phyloP scores from a whole-genome alignment of 139 green algal genomes.

The Chlorella sp. region DNA sequence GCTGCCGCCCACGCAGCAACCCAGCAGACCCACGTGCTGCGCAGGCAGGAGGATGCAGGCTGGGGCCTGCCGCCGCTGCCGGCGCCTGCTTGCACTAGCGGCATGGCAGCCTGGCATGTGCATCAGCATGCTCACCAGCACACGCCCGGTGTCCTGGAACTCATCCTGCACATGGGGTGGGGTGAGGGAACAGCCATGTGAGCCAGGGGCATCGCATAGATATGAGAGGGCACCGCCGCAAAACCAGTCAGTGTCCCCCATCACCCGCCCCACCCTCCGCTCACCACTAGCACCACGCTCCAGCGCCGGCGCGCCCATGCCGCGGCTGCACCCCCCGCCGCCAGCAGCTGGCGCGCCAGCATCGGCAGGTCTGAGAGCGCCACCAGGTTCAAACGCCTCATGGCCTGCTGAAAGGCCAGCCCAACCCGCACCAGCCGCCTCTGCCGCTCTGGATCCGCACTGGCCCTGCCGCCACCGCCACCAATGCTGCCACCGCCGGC shows the following conservation, averaged over 20 bases:
- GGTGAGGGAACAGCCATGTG: not conserved
- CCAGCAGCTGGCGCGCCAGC: slow-evolving; percentile 11
- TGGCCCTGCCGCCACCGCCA: not conserved
- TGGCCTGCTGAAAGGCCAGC: not conserved
- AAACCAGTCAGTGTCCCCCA: not conserved
- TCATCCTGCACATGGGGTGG: not conserved
- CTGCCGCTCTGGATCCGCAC: not conserved
- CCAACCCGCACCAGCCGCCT: not conserved
- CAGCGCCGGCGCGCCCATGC: not conserved
- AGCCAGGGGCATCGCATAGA: not conserved
- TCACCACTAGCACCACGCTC: not conserved
- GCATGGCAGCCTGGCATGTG: not conserved
- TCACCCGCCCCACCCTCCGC: not conserved
- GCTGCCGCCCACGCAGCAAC: too few species aligned
- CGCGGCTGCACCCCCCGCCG: not conserved
- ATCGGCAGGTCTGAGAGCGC: slow-evolving; percentile 19
- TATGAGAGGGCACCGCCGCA: not conserved
- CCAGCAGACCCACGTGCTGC: not conserved
- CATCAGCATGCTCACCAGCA: not conserved
- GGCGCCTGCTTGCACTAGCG: not conserved
- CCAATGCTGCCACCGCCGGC: not conserved
- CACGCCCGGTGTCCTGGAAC: not conserved
- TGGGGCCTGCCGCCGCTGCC: not conserved
- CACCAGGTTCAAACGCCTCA: not conserved
- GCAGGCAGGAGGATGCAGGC: not conserved